Base-by-base conservation (phyloP, 345 rosid species). In the Melaleuca quinquenervia region DNA sequence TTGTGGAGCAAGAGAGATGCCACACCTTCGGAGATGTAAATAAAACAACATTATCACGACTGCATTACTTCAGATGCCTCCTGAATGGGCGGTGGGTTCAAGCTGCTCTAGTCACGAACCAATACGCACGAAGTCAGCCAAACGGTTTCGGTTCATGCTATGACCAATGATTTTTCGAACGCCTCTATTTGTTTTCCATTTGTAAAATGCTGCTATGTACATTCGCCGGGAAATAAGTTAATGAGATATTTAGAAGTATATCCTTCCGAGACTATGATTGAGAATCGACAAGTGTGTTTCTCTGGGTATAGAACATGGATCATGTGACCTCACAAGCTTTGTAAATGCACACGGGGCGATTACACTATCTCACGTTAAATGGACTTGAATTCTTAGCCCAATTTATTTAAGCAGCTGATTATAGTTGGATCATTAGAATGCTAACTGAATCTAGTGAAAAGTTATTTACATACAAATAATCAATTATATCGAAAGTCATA, bases 31-130 rank as follows among this genome's bases (percentile, higher is more conserved):
- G 89, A 48, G 93, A 90, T 75, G 88, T 93, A 52, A 93, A 89
- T 51, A 49, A 86, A 90, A 92, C 95, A 0, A 94, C 90, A 84
- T 87, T 93, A 88, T 97, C 96, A 1, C 93, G 98, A 22, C 84
- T 94, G 27, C 97, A 92, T 50, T 93, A 95, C 91, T 95, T 97
- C 93, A 90, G 98, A 89, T 97, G 99, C 93, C 92, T 96, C 48
- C 76, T 97, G 92, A 95, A 93, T 86, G 85, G 90, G 82, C 95
- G 98, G 0, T 98, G 98, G 60, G 92, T 96, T 87, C 93, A 88
- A 75, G 98, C 98, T 21, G 98, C 97, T 90, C 98, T 98, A 0
- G 96, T 92, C 49, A 74, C 90, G 26, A 96, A 94, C 85, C 10
- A 26, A 27, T 91, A 91, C 54, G 99, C 96, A 3, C 89, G 96